These are phyloP conservation scores for Arachnopeziza araneosa DNA, from an alignment of 2,329 filamentous ascomycete species.

Conservation along the genomic window DNA sequence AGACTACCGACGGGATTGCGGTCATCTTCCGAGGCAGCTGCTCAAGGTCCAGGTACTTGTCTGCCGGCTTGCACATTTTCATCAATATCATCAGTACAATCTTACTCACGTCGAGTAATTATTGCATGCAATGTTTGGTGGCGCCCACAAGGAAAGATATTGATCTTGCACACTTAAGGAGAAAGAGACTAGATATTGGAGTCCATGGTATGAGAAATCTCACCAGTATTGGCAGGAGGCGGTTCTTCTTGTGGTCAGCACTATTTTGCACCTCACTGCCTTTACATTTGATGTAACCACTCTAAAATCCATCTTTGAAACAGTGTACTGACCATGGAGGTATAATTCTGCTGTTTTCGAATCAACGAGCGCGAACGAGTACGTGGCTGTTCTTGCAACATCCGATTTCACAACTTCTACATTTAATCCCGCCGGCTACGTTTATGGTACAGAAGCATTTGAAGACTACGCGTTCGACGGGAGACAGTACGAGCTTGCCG, in stretches of 20 bases:
- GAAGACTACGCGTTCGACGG: background rate
- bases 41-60: background rate
- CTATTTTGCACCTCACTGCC: background rate
- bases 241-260: background rate
- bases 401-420: background rate
- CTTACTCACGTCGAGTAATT: background rate
- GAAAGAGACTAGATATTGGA: background rate
- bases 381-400: background rate
- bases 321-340: background rate
- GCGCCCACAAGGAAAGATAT: background rate
- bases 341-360: background rate
- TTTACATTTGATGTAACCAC: background rate
- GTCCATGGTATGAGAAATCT: background rate
- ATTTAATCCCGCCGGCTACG: background rate
- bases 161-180: background rate
- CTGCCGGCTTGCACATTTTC: background rate
- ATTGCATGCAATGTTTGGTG: background rate
- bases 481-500: background rate
- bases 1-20: no score
- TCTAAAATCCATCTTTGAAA: background rate
- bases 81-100: background rate
- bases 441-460: background rate
- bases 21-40: background rate
- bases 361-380: background rate
- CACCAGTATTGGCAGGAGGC: background rate